Base-by-base conservation (phyloP, 2,329 filamentous ascomycete genomes). In the Fusarium cyanostomum region DNA sequence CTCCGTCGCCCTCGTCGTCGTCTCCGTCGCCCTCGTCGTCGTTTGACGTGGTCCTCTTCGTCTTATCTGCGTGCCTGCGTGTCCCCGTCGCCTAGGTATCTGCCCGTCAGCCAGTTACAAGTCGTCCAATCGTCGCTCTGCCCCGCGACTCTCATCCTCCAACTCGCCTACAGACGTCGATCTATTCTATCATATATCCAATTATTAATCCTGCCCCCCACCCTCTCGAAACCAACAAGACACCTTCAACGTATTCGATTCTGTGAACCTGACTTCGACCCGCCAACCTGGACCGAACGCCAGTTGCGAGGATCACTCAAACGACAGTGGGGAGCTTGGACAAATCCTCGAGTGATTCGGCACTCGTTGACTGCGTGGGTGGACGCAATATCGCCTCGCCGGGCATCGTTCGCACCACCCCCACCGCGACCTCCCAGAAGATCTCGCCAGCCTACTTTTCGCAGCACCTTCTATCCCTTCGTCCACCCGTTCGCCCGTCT, bases 301-400 rank as follows among this genome's bases (percentile, higher is more conserved):
- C 51, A 16, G 34, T 42, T 39, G 21, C 39, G 42, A 59, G 46
- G 34, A 45, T 56, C 38, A 48, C 53, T 50, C 60, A 52, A 48
- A 49, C 55, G 35, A 59, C 37, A 58, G 51, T 44, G 48, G 49
- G 43, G 39, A 59, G 51, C 50, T 68, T 53, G 61, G 58, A 61
- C 43, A 56, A 64, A 54, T 58, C 55, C 30, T 46, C 56, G 34
- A 54, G 48, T 66, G 57, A 48, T 57, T 70, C 65, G 49, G 52
- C 52, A 62, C 63, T 66, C 61, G 50, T 56, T 54, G 66, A 43
- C 43, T 56, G 27, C 51, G 55, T 59, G 60, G 63, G 60, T 67
- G 62, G 62, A 62, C 62, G 51, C 63, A 54, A 53, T 43, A 56
- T 56, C 55, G 62, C 54, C 54, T 62, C 44, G 33, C 53, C 45